Conservation (phyloP, 2,329 filamentous ascomycete genomes). For the Macrophomina tecta region DNA sequence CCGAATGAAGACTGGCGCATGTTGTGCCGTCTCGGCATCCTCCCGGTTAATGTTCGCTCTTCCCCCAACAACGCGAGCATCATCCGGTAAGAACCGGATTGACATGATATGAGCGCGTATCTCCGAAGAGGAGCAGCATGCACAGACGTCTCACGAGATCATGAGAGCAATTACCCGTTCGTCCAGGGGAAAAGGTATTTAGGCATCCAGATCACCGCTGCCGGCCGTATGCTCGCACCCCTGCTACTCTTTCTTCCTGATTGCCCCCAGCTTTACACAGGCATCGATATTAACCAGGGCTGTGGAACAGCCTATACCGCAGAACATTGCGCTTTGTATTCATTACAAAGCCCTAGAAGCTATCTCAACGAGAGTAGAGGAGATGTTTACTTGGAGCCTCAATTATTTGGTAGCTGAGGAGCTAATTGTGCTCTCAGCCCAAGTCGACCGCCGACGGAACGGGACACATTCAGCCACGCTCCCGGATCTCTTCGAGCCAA, state of each 20-base stretch:
- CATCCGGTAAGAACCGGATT: constrained; percentile 5
- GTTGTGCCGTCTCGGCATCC: constrained; percentile 11
- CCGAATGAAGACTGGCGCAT: constrained; percentile 17
- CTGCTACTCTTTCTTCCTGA: no score
- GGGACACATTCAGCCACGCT: neutral
- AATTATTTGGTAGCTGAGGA: no score
- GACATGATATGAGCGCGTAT: neutral
- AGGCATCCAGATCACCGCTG: constrained; percentile 2
- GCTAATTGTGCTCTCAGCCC: no score
- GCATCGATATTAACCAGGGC: no score
- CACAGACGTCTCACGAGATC: constrained; percentile 20
- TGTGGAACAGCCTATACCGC: no score
- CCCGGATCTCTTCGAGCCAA: neutral
- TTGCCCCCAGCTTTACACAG: no score
- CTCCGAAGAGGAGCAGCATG: neutral
- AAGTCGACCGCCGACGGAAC: neutral
- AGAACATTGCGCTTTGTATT: no score
- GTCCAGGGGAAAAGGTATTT: constrained; percentile 1
- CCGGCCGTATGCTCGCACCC: neutral
- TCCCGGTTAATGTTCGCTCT: constrained; percentile 8
- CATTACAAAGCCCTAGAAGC: no score
- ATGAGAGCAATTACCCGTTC: constrained; percentile 10
- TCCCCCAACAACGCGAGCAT: neutral
- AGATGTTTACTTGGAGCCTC: no score
- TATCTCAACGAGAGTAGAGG: no score